Conservation (phyloP, 148 eudicot genomes). For the Rhododendron kiyosumense region DNA sequence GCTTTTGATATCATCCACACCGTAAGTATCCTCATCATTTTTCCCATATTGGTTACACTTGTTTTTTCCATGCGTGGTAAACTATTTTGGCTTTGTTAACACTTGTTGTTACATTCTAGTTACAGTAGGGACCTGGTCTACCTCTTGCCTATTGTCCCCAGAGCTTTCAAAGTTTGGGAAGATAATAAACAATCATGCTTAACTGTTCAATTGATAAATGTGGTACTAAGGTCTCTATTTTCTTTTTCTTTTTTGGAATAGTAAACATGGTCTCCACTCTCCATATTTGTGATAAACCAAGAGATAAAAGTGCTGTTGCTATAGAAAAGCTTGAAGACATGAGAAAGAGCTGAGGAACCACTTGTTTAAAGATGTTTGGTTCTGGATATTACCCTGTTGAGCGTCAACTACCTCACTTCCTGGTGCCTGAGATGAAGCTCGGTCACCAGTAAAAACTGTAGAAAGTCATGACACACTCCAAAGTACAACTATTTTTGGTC, state of each 20-base stretch:
- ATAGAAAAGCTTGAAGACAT: constrained; percentile 5
- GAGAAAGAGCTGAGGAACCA: not conserved
- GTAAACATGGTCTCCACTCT: not conserved
- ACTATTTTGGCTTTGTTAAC: not conserved
- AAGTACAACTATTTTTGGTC: not conserved
- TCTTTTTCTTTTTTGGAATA: not conserved
- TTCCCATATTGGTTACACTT: not conserved
- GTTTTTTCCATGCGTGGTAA: not conserved
- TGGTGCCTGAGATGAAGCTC: not conserved
- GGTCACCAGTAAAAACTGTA: not conserved
- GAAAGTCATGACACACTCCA: not conserved
- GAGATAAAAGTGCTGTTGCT: not conserved
- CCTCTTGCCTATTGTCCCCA: not conserved
- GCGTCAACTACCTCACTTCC: not conserved
- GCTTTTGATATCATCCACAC: constrained; percentile 87
- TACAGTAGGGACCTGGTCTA: not conserved
- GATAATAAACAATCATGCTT: not conserved
- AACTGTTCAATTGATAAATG: not conserved
- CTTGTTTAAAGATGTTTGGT: not conserved
- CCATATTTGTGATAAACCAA: not conserved
- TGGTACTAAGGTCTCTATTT: not conserved
- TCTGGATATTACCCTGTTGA: not conserved
- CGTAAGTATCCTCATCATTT: constrained; percentile 41
- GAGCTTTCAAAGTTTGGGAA: not conserved
- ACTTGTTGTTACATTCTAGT: not conserved